These are phyloP conservation scores for Pseudonitzschia multistriata DNA, from an alignment of 108 stramenopile genomes.

Conservation along the genomic window DNA sequence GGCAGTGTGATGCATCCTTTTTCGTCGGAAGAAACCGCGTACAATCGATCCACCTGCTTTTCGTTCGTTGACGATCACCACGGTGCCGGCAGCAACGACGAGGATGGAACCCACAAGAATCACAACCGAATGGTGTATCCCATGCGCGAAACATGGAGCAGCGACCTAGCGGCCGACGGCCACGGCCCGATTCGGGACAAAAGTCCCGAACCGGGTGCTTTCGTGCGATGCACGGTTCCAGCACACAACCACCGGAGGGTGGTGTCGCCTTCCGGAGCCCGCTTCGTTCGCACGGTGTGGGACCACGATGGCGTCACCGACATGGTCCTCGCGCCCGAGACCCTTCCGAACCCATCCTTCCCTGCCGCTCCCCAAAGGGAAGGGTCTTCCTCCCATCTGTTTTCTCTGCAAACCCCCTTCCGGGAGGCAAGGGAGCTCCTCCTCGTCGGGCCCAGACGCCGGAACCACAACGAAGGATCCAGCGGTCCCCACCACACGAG, in stretches of 20 bases:
- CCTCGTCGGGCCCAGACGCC: too few species aligned
- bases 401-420: neutral
- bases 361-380: neutral
- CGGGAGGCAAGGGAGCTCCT: too few species aligned
- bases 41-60: constrained; percentile 16
- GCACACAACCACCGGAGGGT: too few species aligned
- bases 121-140: too few species aligned
- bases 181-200: constrained; percentile 14
- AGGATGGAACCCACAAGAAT: constrained; percentile 8
- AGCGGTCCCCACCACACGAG: too few species aligned
- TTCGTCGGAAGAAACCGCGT: neutral
- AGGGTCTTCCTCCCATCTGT: neutral
- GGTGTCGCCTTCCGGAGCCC: too few species aligned
- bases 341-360: neutral
- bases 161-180: too few species aligned
- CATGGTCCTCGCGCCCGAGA: constrained; percentile 12
- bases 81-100: neutral
- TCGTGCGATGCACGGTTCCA: too few species aligned
- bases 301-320: constrained; percentile 50
- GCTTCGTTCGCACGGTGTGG: constrained; percentile 29
- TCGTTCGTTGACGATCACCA: too few species aligned
- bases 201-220: too few species aligned
- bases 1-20: constrained; percentile 39
- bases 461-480: too few species aligned
- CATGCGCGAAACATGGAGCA: too few species aligned